These are phyloP conservation scores for Leucaena leucocephala DNA, from an alignment of 306 rosid species.

Conservation along the genomic window DNA sequence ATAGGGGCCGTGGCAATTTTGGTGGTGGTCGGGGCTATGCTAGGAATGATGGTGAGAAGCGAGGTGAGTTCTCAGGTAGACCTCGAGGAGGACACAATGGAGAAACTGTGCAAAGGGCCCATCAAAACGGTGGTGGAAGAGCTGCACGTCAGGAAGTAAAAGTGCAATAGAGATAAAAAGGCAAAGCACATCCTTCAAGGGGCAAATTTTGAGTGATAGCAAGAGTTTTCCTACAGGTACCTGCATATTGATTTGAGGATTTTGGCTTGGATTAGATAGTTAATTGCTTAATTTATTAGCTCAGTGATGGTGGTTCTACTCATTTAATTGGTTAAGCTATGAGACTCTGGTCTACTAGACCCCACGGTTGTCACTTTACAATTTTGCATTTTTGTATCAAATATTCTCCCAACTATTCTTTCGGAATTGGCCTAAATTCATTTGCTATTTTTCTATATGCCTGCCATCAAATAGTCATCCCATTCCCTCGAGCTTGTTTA, in stretches of 20 bases:
- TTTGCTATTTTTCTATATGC: constrained; percentile 20
- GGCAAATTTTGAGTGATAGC: constrained; percentile 32
- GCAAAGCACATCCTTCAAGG: constrained; percentile 6
- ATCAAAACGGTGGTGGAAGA: constrained; percentile 19
- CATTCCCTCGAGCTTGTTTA: neutral
- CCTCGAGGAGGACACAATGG: constrained; percentile 41
- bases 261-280: neutral
- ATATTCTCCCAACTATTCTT: constrained; percentile 36
- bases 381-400: constrained; percentile 29
- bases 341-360: neutral
- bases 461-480: too few species aligned
- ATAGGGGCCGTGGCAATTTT: constrained; percentile 63
- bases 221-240: constrained; percentile 37
- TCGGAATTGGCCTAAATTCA: constrained; percentile 32
- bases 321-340: constrained; percentile 30
- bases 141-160: neutral
- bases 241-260: constrained; percentile 41
- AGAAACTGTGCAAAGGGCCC: neutral
- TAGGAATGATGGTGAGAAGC: constrained; percentile 64
- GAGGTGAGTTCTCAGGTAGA: constrained; percentile 56
- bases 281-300: neutral
- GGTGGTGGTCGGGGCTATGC: constrained; percentile 51
- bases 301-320: neutral
- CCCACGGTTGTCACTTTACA: neutral
- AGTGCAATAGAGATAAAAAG: constrained; percentile 33